phyloP scores from a whole-genome alignment of 768 basidiomycete species.

The Leccinellum albellum region DNA sequence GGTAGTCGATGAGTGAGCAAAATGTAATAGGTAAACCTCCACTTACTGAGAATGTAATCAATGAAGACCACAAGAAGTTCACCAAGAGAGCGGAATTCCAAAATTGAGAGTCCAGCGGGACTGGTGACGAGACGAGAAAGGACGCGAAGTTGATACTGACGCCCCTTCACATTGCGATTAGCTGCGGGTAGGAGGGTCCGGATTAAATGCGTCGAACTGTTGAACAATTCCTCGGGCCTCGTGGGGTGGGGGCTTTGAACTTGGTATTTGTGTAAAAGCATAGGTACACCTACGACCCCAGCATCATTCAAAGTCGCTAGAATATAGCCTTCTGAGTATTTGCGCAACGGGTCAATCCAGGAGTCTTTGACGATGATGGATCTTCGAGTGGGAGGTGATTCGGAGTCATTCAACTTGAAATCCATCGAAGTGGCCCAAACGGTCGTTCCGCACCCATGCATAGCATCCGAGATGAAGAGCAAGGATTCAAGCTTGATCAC shows the following conservation, averaged over 20 bases:
- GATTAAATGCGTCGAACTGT: not conserved
- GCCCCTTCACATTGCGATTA: not conserved
- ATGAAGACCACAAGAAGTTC: not conserved
- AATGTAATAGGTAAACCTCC: not conserved
- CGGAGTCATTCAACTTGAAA: too few relatives aligned
- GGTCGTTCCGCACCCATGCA: too few relatives aligned
- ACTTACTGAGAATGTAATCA: not conserved
- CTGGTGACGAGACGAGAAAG: not conserved
- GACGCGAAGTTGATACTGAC: not conserved
- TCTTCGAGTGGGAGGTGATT: not conserved
- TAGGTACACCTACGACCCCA: not conserved
- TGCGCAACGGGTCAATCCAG: not conserved
- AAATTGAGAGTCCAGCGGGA: not conserved
- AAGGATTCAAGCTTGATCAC: too few relatives aligned
- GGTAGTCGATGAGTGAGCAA: not conserved
- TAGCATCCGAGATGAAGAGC: too few relatives aligned
- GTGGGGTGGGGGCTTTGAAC: not conserved
- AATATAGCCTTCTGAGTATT: not conserved
- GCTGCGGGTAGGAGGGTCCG: not conserved
- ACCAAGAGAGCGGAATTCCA: not conserved
- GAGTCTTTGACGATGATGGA: not conserved
- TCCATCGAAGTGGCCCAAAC: too few relatives aligned
- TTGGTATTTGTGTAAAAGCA: not conserved
- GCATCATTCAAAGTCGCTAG: not conserved
- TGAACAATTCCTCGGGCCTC: not conserved